Base-by-base conservation (phyloP, 225 moss, liverwort and hornwort genomes). In the Antitrichia curtipendula region DNA sequence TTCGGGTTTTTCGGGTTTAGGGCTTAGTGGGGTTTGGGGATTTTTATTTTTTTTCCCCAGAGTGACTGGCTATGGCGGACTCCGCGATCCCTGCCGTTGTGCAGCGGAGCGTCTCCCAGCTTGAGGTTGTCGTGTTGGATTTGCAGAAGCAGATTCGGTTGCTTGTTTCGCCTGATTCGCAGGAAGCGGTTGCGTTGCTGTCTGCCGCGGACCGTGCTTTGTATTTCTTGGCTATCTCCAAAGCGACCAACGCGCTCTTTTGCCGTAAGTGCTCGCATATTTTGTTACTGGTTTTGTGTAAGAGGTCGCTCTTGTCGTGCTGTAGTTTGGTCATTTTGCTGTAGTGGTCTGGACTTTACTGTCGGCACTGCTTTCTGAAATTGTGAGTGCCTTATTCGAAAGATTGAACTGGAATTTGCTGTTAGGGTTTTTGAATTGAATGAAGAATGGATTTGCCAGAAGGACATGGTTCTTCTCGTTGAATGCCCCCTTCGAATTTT, bases 221-320 rank as follows among this genome's bases (percentile, higher is more conserved):
- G 43, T 92, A 96, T 38, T 92, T 94, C 84, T 77, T 94, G 61
- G 65, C 90, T 21, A 78, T 98, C 53, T 93, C 98, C 19, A 95
- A 94, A 90, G 92, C 96, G 36, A 88, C 94, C 22, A 95, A 94
- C n/a, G 89, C 95, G 16, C 95, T 98, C 63, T 98, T 95, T 84
- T 94, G 93, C 84, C 80, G 96, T 96, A 91, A 94, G 95, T 72
- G 38, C 75, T 45, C 16, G 10, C 85, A 32, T 18, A 25, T 49
- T 87, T 57, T 78, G 43, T 21, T 32, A 22, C 32, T 22, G 31
- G 61, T 61, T 45, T 61, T 61, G 60, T 61, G 45, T 23, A 61
- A 45, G 45, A 69, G 43, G 23, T 50, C 40, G 13, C 68, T 88
- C 52, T 74, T 13, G 63, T 57, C 22, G n/a, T 71, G 76, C 75